Evolutionary conservation across 1,139 yeast genomes (phyloP).

Genomic region (Yamadazyma oceani): DNA sequence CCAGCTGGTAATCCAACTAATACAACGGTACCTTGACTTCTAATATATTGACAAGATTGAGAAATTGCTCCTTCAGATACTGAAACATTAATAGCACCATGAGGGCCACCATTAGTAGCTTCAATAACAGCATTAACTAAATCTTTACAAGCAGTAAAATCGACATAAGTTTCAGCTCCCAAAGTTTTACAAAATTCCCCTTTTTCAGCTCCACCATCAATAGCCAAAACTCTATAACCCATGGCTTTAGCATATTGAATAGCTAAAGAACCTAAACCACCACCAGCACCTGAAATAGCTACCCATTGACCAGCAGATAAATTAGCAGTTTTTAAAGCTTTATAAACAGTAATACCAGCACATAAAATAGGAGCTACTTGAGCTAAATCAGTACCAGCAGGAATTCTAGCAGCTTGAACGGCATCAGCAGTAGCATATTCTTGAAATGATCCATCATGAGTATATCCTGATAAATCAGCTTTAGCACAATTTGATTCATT

Average conservation of each 20-base stretch:
- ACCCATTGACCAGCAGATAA: constrained; percentile 72
- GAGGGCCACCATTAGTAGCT: constrained; percentile 77
- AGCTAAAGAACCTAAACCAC: constrained; percentile 77
- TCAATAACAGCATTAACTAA: constrained; percentile 53
- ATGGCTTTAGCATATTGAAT: constrained; percentile 72
- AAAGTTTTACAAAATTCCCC: constrained; percentile 52
- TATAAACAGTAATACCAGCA: constrained; percentile 81
- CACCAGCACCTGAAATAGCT: constrained; percentile 76
- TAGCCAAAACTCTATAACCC: constrained; percentile 74
- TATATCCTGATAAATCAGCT: constrained; percentile 73
- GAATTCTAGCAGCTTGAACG: constrained; percentile 78
- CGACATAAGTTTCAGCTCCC: constrained; percentile 70
- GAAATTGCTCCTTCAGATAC: constrained; percentile 67
- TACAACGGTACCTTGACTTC: constrained; percentile 70
- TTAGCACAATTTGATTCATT: constrained; percentile 66
- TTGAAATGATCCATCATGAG: constrained; percentile 81
- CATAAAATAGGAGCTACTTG: constrained; percentile 75
- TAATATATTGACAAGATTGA: constrained; percentile 63
- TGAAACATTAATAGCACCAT: constrained; percentile 72
- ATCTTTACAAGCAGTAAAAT: constrained; percentile 60
- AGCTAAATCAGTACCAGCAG: constrained; percentile 70
- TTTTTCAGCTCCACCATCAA: constrained; percentile 75
- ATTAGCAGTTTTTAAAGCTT: constrained; percentile 71
- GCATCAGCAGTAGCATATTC: constrained; percentile 85
- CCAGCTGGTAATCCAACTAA: constrained; percentile 76